A percentile compares a stretch with the other conserved stretches of the same genome.
These are phyloP conservation scores for Acacia crassicarpa DNA, from an alignment of 306 rosid genomes.

Conservation along the genomic window DNA sequence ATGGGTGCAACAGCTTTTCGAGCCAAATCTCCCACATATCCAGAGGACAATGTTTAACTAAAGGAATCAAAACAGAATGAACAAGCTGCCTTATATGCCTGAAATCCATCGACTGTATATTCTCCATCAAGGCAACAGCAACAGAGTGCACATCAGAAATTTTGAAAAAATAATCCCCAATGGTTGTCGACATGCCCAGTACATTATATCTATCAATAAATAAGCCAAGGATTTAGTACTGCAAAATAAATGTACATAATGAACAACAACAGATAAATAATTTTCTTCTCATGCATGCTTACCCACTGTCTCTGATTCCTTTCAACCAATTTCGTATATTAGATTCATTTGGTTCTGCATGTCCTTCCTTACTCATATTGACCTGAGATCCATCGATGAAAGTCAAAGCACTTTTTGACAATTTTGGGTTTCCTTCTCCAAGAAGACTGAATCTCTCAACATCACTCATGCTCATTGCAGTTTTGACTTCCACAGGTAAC, in stretches of 20 bases:
- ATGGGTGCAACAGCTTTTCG: conserved; percentile 82
- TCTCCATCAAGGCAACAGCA: conserved; percentile 80
- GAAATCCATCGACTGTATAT: conserved; percentile 93
- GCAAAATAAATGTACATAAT: conserved; percentile 19
- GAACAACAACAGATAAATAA: conserved; percentile 25
- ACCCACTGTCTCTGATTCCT: conserved; percentile 97
- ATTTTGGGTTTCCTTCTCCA: conserved; percentile 87
- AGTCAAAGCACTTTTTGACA: conserved; percentile 51
- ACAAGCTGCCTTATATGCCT: conserved; percentile 90
- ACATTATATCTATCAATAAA: conserved; percentile 71
- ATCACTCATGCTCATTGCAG: conserved; percentile 87
- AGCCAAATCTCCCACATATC: conserved; percentile 92
- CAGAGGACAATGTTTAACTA: conserved; percentile 77
- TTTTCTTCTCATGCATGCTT: conserved; percentile 35
- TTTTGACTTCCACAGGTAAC: conserved; percentile 78
- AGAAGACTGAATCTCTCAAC: conserved; percentile 79
- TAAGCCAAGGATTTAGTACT: conserved; percentile 28
- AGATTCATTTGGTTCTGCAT: conserved; percentile 62
- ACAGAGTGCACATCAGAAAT: conserved; percentile 65
- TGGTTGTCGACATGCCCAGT: conserved; percentile 84
- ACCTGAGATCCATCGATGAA: conserved; percentile 52
- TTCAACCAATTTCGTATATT: conserved; percentile 93
- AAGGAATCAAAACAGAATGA: conserved; percentile 79
- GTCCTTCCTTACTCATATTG: conserved; percentile 63
- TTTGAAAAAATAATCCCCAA: conserved; percentile 84